Conservation (phyloP, 768 basidiomycete species). For the Pleurotus giganteus region DNA sequence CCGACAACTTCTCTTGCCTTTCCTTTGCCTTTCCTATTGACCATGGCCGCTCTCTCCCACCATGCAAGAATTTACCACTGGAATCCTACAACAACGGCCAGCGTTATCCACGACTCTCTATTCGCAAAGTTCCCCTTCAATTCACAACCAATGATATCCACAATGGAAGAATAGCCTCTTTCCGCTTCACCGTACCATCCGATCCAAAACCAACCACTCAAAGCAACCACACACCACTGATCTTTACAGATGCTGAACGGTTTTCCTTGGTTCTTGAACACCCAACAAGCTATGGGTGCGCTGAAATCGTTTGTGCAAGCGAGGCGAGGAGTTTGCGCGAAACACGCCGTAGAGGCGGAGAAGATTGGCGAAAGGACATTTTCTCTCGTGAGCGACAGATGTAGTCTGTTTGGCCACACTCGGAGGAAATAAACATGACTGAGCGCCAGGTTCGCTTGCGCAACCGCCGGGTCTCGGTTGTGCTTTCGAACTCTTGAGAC, state of each 20-base stretch:
- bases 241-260: slow-evolving; percentile 66
- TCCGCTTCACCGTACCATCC: neutral
- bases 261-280: slow-evolving; percentile 62
- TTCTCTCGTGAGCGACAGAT: slow-evolving; percentile 43
- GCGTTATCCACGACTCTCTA: neutral
- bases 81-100: neutral
- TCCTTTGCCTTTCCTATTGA: slow-evolving; percentile 20
- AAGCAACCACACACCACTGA: slow-evolving; percentile 30
- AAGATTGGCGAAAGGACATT: slow-evolving; percentile 29
- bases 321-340: slow-evolving; percentile 16
- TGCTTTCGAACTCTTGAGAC: too few relatives aligned
- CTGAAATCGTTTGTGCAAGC: slow-evolving; percentile 15
- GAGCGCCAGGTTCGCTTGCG: neutral
- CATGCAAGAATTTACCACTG: slow-evolving; percentile 7
- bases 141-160: too few relatives aligned
- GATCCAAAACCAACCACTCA: neutral
- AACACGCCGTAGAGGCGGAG: slow-evolving; percentile 27
- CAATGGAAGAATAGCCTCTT: neutral
- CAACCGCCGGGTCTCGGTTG: neutral
- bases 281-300: slow-evolving; percentile 17
- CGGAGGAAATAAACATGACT: slow-evolving; percentile 23
- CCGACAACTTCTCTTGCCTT: slow-evolving; percentile 15
- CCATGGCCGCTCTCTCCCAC: slow-evolving; percentile 10
- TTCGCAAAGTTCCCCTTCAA: neutral
- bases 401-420: slow-evolving; percentile 35